Evolutionary conservation across 371 early-diverging fungal species (phyloP), one percentile per base, ranked within the genome.

Genomic region (Coemansia sp.): DNA sequence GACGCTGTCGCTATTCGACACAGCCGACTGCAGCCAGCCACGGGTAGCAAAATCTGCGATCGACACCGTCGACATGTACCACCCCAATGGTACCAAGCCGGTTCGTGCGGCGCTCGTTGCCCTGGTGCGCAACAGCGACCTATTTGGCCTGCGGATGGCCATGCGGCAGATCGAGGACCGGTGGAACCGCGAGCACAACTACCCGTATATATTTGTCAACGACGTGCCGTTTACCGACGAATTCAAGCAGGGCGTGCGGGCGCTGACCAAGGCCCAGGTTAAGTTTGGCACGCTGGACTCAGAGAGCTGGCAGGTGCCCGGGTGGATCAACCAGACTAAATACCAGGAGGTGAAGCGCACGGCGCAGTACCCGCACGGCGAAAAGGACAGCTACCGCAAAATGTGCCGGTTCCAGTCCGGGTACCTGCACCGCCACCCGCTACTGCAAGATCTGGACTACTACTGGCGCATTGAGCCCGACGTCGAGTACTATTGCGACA

Each of bases 391-490:
- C 47, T 98, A 97, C 69, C 84, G 94, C 52, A 89, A 94, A 69
- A 97, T 97, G 97, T 97, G 98, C 75, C 81, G 93, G 9, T 87
- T 80, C 66, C 82, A 81, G 55, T 92, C 95, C n/a, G 94, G 97
- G 2, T 93, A 84, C 72, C 89, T 98, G 66, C 95, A 87, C 75
- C 78, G 83, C 44, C 94, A 97, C 67, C 88, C 90, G 51, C 77
- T 93, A 6, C 77, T 95, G 11, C 76, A 79, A 43, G 83, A 88
- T 48, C 89, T 88, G 59, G 90, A 94, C 58, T 97, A 87, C 68
- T 98, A 94, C 77, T 98, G 98, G 99, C 81, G 99, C 9, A 82
- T 98, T 18, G 99, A 98, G 65, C 99, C 99, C 6, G 89, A 86
- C 47, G 95, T 95, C 8, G 81, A 87, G 48, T 94, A 88, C 67